Evolutionary conservation across 495 filamentous ascomycete genomes (phyloP).

Genomic region (Aspergillus diversus): DNA sequence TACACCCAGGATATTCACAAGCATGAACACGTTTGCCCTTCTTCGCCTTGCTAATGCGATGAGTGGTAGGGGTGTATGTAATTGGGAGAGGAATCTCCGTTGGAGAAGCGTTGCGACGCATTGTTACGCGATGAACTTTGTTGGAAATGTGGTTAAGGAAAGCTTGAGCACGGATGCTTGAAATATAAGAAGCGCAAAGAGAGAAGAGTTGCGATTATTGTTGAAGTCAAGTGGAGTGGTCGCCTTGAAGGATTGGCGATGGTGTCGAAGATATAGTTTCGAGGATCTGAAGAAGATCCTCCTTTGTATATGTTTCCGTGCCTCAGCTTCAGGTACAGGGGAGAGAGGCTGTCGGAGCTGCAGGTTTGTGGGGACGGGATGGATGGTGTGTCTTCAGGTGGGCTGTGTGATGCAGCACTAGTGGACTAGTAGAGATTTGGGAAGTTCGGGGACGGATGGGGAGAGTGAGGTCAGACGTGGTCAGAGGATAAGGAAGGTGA

Average conservation of each 20-base stretch:
- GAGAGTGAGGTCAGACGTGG: slow-evolving; percentile 19
- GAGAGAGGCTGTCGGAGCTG: slow-evolving; percentile 7
- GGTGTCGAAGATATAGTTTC: slow-evolving; percentile 30
- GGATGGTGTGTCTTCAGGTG: slow-evolving; percentile 24
- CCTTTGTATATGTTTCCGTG: slow-evolving; percentile 2
- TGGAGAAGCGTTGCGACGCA: slow-evolving; percentile 30
- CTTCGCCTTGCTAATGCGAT: slow-evolving; percentile 79
- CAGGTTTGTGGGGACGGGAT: slow-evolving; percentile 27
- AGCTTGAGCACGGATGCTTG: background rate
- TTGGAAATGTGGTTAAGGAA: slow-evolving; percentile 12
- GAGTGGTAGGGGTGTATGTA: slow-evolving; percentile 70
- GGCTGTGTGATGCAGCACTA: slow-evolving; percentile 30
- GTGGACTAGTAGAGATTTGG: slow-evolving; percentile 20
- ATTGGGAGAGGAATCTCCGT: slow-evolving; percentile 40
- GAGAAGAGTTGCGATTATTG: slow-evolving; percentile 12
- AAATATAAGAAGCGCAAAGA: slow-evolving; percentile 5
- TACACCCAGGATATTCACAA: slow-evolving; percentile 65
- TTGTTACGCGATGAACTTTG: slow-evolving; percentile 20
- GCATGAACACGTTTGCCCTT: slow-evolving; percentile 80
- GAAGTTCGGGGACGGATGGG: slow-evolving; percentile 3
- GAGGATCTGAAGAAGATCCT: slow-evolving; percentile 23
- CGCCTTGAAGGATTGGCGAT: slow-evolving; percentile 26
- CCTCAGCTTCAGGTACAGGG: slow-evolving; percentile 24
- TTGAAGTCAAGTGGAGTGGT: slow-evolving; percentile 23
- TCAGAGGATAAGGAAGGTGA: slow-evolving; percentile 6